These are phyloP conservation scores for Lactifluus volemus DNA, from an alignment of 768 basidiomycete species.

Conservation along the genomic window DNA sequence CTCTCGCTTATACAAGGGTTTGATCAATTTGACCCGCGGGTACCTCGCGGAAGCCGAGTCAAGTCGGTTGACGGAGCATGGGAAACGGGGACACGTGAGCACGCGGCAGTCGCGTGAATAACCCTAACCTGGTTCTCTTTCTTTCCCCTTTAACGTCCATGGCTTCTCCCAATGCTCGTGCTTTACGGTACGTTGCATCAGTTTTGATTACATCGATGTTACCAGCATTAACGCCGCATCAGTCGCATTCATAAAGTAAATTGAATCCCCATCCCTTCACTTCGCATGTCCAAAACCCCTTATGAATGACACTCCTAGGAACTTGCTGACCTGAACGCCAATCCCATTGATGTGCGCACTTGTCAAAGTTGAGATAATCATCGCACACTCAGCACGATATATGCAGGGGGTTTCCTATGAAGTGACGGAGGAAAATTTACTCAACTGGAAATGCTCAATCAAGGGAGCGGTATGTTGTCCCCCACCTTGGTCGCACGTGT, in stretches of 20 bases:
- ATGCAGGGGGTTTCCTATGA: constrained; percentile 54
- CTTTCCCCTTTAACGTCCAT: background rate
- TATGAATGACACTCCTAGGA: constrained; percentile 39
- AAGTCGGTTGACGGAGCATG: no score
- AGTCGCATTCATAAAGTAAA: constrained; percentile 72
- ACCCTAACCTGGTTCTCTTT: constrained; percentile 12
- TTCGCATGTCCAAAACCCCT: background rate
- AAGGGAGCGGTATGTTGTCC: constrained; percentile 59
- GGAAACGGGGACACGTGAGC: no score
- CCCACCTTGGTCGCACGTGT: constrained; percentile 7
- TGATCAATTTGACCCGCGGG: no score
- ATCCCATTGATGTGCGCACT: constrained; percentile 53
- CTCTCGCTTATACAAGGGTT: no score
- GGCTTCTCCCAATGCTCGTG: background rate
- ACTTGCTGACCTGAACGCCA: constrained; percentile 48
- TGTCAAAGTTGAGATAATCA: background rate
- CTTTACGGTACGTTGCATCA: constrained; percentile 6
- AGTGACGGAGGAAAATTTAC: constrained; percentile 60
- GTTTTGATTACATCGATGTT: background rate
- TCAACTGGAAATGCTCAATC: constrained; percentile 70
- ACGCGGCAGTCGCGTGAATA: background rate
- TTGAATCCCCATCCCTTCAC: background rate
- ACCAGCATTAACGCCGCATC: background rate
- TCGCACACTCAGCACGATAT: background rate
- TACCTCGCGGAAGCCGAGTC: no score